Evolutionary conservation across 2,329 filamentous ascomycete species (phyloP), one percentile per base, ranked within the genome.

Genomic region (Colletotrichum zoysiae): DNA sequence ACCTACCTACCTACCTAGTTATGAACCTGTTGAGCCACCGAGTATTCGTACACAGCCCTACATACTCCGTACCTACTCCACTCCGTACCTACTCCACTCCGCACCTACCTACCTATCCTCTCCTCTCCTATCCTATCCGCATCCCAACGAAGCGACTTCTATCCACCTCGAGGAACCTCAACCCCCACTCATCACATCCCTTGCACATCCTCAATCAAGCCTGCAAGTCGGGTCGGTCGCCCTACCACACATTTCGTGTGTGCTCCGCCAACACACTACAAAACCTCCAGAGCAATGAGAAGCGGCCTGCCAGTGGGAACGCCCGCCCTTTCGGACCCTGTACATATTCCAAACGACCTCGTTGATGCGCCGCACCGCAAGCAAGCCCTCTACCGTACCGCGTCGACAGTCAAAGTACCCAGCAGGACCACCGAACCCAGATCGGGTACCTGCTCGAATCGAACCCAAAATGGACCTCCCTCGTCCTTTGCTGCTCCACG

Each of bases 121-220:
- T 30, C 26, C 26, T 30, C 3, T 30, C 30, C 4, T 30, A 30
- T 30, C 30, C 30, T 30, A 30, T 38, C 58, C 53, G 23, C 46
- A 12, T 60, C 69, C 65, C 69, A 71, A 71, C 69, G 59, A 71
- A 71, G 59, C 65, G 65, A 55, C n/a, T 55, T 55, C 30, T 12
- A 55, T 55, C 30, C 40, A 35, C 58, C 53, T 46, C 30, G 30
- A 65, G 51, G 42, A 14, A 42, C 46, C 62, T 44, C 67, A 51
- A 66, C 62, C 18, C 8, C 46, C 33, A 50, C 23, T 14, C 60
- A 51, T 14, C 60, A 51, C 60, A 51, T 56, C 44, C 67, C 62
- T 51, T 44, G 57, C 50, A 50, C 58, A 38, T 35, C 5, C 16
- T 18, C 42, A 8, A 8, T 38, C 9, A 8, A 38, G 6, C 16